Evolutionary conservation across 129 eudicot genomes (phyloP).

Genomic region (Erigeron canadensis): DNA sequence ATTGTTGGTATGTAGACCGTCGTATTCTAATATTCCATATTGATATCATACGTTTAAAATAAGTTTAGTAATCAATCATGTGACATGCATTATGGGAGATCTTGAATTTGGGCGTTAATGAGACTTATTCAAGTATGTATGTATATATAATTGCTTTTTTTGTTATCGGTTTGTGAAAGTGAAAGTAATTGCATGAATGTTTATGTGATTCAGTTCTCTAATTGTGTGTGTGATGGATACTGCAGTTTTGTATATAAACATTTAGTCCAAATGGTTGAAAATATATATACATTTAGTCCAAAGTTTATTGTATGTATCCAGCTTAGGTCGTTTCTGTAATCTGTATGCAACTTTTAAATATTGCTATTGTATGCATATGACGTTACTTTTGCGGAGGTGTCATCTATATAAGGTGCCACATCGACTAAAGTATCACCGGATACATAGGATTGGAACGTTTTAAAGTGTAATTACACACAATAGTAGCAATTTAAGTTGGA

Average conservation of each 20-base stretch:
- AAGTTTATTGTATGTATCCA: too few relatives aligned
- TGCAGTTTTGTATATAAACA: too few relatives aligned
- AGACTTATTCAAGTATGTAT: neutral
- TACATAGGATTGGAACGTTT: neutral
- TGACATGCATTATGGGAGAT: conserved; percentile 2
- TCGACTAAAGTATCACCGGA: neutral
- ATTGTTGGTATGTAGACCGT: too few relatives aligned
- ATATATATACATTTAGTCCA: too few relatives aligned
- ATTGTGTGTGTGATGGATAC: too few relatives aligned
- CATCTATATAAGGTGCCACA: neutral
- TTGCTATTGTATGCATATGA: neutral
- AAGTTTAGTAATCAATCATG: neutral
- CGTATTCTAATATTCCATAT: too few relatives aligned
- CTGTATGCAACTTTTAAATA: conserved; percentile 3
- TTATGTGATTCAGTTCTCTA: too few relatives aligned
- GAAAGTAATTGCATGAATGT: neutral
- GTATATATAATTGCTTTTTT: neutral
- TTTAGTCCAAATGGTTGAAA: too few relatives aligned
- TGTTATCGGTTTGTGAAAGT: neutral
- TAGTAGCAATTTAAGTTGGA: too few relatives aligned
- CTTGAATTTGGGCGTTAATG: conserved; percentile 6
- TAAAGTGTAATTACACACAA: too few relatives aligned
- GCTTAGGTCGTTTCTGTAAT: too few relatives aligned
- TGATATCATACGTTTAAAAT: neutral
- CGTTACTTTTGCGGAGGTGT: neutral